Evolutionary conservation across 164 flowering plant species (phyloP).

Genomic region (Taxillus chinensis): DNA sequence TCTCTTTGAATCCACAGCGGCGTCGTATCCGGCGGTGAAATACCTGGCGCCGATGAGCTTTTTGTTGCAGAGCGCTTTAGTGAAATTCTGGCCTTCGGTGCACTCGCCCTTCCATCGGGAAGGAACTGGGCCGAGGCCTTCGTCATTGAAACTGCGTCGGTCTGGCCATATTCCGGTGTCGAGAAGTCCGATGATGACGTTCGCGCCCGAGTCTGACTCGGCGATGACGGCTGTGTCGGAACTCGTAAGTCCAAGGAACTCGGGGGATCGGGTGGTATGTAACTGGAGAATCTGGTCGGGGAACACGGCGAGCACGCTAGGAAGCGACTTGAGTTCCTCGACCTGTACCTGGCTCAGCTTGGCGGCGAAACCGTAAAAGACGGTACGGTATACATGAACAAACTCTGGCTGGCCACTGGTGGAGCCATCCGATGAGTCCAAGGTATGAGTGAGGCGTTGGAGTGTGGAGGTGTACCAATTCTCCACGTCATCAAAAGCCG

Average conservation of each 20-base stretch:
- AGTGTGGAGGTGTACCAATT: constrained; percentile 46
- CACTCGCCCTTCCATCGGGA: constrained; percentile 41
- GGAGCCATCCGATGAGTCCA: neutral
- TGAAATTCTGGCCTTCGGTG: constrained; percentile 19
- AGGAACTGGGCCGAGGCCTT: constrained; percentile 35
- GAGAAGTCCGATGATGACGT: constrained; percentile 37
- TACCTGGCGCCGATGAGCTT: constrained; percentile 44
- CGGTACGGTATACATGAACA: constrained; percentile 34
- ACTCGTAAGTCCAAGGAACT: constrained; percentile 31
- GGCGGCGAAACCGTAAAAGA: constrained; percentile 48
- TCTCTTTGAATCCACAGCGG: constrained; percentile 9
- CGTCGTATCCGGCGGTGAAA: constrained; percentile 23
- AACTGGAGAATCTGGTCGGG: constrained; percentile 26
- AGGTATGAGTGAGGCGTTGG: constrained; percentile 7
- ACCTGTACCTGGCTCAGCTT: constrained; percentile 24
- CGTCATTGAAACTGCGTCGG: constrained; percentile 35
- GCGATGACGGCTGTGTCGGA: constrained; percentile 4
- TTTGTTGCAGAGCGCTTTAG: constrained; percentile 26
- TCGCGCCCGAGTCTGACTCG: constrained; percentile 34
- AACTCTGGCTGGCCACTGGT: constrained; percentile 2
- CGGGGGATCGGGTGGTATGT: constrained; percentile 41
- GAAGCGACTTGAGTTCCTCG: constrained; percentile 11
- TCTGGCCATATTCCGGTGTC: constrained; percentile 64
- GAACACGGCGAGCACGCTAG: constrained; percentile 20
- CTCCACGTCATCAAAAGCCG: constrained; percentile 24